phyloP scores from a whole-genome alignment of 768 basidiomycete species.

The Tephrocybe sp. region DNA sequence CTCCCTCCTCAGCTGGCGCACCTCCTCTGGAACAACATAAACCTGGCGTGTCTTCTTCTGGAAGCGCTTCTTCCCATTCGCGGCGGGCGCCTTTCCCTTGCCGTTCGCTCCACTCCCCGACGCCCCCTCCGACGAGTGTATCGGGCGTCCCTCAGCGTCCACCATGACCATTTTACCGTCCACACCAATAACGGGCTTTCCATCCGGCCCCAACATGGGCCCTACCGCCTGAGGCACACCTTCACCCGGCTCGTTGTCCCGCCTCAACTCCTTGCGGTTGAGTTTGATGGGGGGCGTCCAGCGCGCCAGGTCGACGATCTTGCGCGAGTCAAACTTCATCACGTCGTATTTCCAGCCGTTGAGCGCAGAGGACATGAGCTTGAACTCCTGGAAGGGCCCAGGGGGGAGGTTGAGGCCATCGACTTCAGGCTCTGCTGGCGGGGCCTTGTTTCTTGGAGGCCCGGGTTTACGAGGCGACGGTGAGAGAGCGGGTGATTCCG shows the following conservation, averaged over 20 bases:
- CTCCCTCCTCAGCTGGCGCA: constrained; percentile 76
- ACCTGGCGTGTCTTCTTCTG: constrained; percentile 85
- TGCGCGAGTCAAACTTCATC: constrained; percentile 86
- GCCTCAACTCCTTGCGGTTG: constrained; percentile 80
- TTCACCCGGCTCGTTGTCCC: constrained; percentile 38
- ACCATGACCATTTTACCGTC: constrained; percentile 83
- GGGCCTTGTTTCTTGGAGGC: constrained; percentile 39
- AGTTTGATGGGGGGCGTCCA: constrained; percentile 82
- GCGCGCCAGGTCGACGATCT: constrained; percentile 62
- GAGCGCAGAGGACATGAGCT: constrained; percentile 74
- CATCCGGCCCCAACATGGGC: constrained; percentile 81
- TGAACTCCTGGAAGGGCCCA: constrained; percentile 72
- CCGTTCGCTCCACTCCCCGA: constrained; percentile 27
- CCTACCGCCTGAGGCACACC: constrained; percentile 52
- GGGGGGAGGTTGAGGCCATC: constrained; percentile 59
- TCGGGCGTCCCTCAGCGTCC: constrained; percentile 74
- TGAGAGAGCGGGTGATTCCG: constrained; percentile 25
- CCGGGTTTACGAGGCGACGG: constrained; percentile 40
- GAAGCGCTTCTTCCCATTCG: constrained; percentile 67
- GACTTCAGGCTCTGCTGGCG: constrained; percentile 42
- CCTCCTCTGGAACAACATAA: constrained; percentile 76
- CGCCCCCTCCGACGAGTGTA: constrained; percentile 38
- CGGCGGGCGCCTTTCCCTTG: constrained; percentile 42
- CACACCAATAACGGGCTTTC: constrained; percentile 76
- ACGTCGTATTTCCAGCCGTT: constrained; percentile 92